Conservation (phyloP, 2,329 filamentous ascomycete species). For the Fusarium nanum region DNA sequence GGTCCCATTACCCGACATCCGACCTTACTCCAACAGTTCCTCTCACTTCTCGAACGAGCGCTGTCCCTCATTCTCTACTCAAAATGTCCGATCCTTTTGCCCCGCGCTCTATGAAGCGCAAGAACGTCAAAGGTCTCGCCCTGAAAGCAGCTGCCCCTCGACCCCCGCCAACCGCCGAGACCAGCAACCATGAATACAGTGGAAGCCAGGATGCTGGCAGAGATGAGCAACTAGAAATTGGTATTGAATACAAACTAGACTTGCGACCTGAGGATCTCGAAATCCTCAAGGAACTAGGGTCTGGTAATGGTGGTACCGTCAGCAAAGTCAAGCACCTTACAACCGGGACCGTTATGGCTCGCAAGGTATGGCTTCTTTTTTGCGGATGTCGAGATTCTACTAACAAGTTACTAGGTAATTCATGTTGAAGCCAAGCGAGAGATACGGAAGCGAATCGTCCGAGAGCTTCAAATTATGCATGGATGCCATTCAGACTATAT, state of each 20-base stretch:
- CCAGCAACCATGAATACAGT: constrained; percentile 70
- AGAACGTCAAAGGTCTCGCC: constrained; percentile 97
- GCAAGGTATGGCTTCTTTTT: constrained; percentile 74
- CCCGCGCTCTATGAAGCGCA: constrained; percentile 92
- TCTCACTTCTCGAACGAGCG: constrained; percentile 11
- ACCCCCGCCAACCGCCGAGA: constrained; percentile 76
- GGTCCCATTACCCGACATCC: constrained; percentile 16
- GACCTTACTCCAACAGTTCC: not conserved
- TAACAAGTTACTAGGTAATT: constrained; percentile 75
- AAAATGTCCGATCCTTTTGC: constrained; percentile 72
- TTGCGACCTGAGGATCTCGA: constrained; percentile 91
- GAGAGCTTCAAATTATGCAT: constrained; percentile 98
- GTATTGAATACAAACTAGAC: constrained; percentile 95
- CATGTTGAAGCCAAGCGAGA: constrained; percentile 98
- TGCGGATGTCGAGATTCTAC: not conserved
- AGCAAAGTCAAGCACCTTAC: constrained; percentile 97
- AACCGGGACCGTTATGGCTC: constrained; percentile 95
- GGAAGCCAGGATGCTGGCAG: constrained; percentile 69
- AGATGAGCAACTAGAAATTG: constrained; percentile 83
- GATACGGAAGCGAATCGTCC: constrained; percentile 94
- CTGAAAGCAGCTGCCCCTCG: constrained; percentile 83
- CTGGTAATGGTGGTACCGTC: constrained; percentile 96
- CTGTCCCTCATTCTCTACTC: constrained; percentile 7
- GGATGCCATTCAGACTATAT: constrained; percentile 97
- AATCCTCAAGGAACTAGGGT: constrained; percentile 92